Evolutionary conservation across 768 basidiomycete genomes (phyloP).

Genomic region (Postia placenta): DNA sequence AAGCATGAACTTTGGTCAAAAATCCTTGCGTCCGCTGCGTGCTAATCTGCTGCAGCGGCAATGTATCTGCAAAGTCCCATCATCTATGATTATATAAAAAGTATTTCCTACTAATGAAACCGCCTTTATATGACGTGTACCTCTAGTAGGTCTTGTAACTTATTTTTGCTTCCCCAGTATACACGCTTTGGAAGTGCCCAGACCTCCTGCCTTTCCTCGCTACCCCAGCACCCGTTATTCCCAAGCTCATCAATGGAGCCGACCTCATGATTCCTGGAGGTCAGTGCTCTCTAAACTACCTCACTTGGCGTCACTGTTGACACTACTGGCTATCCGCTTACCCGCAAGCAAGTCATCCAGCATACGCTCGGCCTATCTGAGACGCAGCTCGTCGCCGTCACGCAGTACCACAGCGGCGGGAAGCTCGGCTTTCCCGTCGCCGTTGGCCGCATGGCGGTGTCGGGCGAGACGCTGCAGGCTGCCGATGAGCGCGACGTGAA

Average conservation of each 20-base stretch:
- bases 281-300: constrained; percentile 28
- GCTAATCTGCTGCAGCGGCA: no score
- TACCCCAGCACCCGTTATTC: constrained; percentile 66
- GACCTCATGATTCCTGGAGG: constrained; percentile 89
- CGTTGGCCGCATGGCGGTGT: constrained; percentile 65
- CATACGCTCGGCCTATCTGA: constrained; percentile 36
- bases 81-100: no score
- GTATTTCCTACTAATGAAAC: no score
- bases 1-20: no score
- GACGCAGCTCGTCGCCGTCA: constrained; percentile 57
- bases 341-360: constrained; percentile 51
- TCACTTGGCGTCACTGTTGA: constrained; percentile 2
- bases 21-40: no score
- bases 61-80: neutral
- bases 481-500: constrained; percentile 40
- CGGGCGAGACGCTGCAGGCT: constrained; percentile 37
- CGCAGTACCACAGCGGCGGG: constrained; percentile 37
- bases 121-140: no score
- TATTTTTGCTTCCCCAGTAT: constrained; percentile 41
- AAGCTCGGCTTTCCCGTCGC: constrained; percentile 55
- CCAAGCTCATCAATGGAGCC: constrained; percentile 68
- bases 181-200: constrained; percentile 73
- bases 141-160: neutral
- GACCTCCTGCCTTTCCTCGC: constrained; percentile 64
- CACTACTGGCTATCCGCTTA: neutral